These are phyloP conservation scores for Penicillium soppii DNA, from an alignment of 495 filamentous ascomycete species.

Conservation along the genomic window DNA sequence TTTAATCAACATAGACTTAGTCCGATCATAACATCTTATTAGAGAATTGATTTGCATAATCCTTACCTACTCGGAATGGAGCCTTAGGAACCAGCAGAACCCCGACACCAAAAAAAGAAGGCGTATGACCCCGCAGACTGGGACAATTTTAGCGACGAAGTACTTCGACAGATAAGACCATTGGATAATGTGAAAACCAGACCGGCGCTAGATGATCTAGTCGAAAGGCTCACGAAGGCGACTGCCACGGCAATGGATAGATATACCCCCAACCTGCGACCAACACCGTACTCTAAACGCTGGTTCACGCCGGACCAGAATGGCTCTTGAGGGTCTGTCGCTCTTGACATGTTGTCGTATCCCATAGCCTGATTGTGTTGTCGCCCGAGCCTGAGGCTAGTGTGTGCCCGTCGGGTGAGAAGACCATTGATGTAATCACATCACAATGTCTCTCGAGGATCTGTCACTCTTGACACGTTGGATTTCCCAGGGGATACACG, in stretches of 20 bases:
- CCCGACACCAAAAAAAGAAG: too few species aligned
- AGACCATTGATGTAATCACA: too few species aligned
- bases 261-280: constrained; percentile 9
- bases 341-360: too few species aligned
- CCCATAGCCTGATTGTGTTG: background rate
- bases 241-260: constrained; percentile 10
- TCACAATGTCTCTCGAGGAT: too few species aligned
- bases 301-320: constrained; percentile 25
- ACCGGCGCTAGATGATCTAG: constrained; percentile 11
- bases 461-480: too few species aligned
- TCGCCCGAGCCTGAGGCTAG: background rate
- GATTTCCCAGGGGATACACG: too few species aligned
- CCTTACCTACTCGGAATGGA: constrained; percentile 1
- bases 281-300: constrained; percentile 23
- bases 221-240: constrained; percentile 10
- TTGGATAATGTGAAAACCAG: constrained; percentile 6
- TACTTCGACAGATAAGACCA: constrained; percentile 6
- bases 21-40: too few species aligned
- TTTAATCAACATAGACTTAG: too few species aligned
- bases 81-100: too few species aligned
- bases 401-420: background rate
- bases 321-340: too few species aligned
- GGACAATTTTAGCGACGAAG: constrained; percentile 17
- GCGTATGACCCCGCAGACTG: background rate
- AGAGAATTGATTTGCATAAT: too few species aligned